These are phyloP conservation scores for Sophora flavescens DNA, from an alignment of 306 rosid genomes.

Conservation along the genomic window DNA sequence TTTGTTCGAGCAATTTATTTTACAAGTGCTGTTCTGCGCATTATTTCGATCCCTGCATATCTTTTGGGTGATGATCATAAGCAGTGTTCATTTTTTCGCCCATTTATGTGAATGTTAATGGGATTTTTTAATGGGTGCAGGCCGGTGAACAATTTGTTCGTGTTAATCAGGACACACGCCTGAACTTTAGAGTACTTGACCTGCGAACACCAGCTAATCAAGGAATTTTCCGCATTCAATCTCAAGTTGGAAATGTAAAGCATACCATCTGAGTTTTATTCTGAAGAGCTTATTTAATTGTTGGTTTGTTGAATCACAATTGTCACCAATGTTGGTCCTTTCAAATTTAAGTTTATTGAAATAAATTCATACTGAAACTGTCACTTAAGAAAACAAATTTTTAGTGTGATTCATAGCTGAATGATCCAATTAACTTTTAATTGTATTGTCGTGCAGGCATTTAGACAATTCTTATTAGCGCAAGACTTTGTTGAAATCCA, in stretches of 20 bases:
- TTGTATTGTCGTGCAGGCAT: conserved; percentile 59
- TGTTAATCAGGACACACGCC: conserved; percentile 90
- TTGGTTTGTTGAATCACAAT: neutral
- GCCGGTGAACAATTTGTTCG: conserved; percentile 85
- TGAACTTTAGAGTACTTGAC: conserved; percentile 79
- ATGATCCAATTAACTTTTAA: conserved; percentile 24
- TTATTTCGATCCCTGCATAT: neutral
- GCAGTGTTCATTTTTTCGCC: neutral
- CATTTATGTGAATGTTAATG: conserved; percentile 31
- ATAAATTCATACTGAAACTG: neutral
- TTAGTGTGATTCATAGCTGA: neutral
- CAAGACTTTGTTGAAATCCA: conserved; percentile 72
- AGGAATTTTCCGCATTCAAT: conserved; percentile 77
- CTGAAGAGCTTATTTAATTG: neutral
- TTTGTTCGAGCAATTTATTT: conserved; percentile 11
- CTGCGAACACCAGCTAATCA: conserved; percentile 85
- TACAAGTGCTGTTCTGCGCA: neutral
- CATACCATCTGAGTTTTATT: conserved; percentile 15
- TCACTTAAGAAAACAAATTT: neutral
- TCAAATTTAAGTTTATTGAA: neutral
- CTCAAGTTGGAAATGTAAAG: conserved; percentile 69
- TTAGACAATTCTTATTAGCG: conserved; percentile 71
- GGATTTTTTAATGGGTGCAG: conserved; percentile 52
- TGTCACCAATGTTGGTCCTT: neutral
- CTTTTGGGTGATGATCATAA: neutral